Percentiles rank a stretch among this genome's conserved stretches.
Conservation (phyloP, 2,329 filamentous ascomycete species). For the Aspergillus sp. region DNA sequence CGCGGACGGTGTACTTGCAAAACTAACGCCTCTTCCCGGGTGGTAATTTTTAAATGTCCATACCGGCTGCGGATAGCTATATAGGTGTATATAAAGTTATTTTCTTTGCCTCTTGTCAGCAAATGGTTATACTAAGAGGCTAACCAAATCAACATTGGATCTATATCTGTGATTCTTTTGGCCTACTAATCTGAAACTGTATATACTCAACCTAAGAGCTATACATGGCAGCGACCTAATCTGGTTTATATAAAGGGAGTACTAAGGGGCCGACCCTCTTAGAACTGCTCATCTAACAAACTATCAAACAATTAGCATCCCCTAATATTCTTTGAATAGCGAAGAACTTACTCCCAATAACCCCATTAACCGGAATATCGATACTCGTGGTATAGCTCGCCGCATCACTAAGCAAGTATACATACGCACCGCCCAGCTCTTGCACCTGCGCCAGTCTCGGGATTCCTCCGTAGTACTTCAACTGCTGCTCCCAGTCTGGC, state of each 20-base stretch:
- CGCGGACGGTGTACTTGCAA: slow-evolving; percentile 69
- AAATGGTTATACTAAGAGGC: too few relatives aligned
- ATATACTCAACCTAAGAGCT: too few relatives aligned
- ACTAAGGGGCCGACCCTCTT: too few relatives aligned
- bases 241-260: too few relatives aligned
- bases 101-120: too few relatives aligned
- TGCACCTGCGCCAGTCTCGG: slow-evolving; percentile 52
- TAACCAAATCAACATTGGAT: too few relatives aligned
- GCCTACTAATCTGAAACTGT: too few relatives aligned
- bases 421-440: slow-evolving; percentile 52
- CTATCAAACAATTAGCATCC: not conserved
- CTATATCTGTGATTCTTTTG: too few relatives aligned
- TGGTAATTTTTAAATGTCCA: slow-evolving; percentile 20
- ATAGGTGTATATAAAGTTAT: not conserved
- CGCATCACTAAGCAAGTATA: slow-evolving; percentile 48
- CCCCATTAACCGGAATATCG: slow-evolving; percentile 51
- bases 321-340: too few relatives aligned
- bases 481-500: slow-evolving; percentile 53
- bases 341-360: slow-evolving; percentile 39
- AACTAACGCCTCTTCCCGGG: slow-evolving; percentile 50
- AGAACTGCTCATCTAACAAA: not conserved
- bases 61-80: not conserved
- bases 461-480: slow-evolving; percentile 57
- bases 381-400: slow-evolving; percentile 51
- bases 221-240: too few relatives aligned